Base-by-base conservation (phyloP, 148 eudicot species). In the Arctostaphylos glauca region DNA sequence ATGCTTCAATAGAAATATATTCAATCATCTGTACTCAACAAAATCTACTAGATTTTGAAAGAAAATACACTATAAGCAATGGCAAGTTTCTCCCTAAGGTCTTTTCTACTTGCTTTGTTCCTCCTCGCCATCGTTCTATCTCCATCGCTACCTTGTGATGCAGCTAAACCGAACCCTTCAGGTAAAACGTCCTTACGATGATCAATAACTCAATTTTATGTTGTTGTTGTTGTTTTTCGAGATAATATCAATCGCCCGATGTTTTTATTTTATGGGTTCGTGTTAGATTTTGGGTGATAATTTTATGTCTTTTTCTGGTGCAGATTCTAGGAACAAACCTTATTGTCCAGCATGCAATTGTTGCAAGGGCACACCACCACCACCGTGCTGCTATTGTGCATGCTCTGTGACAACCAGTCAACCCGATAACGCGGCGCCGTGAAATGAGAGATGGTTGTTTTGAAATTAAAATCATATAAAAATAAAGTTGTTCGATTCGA, bases 271-370 rank as follows among this genome's bases (percentile, higher is more conserved):
- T 9, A 4, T 23, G 4, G 13, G 44, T 67, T 38, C 19, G n/a
- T 4, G 3, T 68, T 41, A 23, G 8, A 15, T 68, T 38, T 38
- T 15, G 18, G 25, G 6, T 43, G 3, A 4, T 14, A 16, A 44
- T 0, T 6, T 47, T 3, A 13, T 31, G 0, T 46, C 8, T n/a
- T 74, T 47, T 6, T 18, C 3, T 49, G 6, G 21, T 74, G 78
- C 78, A 74, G 78, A 49, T 18, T 41, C 58, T 6, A 74, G 19
- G 15, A 74, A 74, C 78, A 49, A 77, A 67, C 83, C 85, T 21
- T 59, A 78, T n/a, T 86, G 88, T 41, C 85, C 85, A 5, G 81
- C 80, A 47, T 86, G 88, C 54, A 54, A 82, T 16, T 86, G 88
- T 71, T 86, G 88, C 38, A 55, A 50, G 25, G 83, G 46, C 3